Conservation (phyloP, 2,329 filamentous ascomycete genomes). For the Akanthomyces dipterigenus region DNA sequence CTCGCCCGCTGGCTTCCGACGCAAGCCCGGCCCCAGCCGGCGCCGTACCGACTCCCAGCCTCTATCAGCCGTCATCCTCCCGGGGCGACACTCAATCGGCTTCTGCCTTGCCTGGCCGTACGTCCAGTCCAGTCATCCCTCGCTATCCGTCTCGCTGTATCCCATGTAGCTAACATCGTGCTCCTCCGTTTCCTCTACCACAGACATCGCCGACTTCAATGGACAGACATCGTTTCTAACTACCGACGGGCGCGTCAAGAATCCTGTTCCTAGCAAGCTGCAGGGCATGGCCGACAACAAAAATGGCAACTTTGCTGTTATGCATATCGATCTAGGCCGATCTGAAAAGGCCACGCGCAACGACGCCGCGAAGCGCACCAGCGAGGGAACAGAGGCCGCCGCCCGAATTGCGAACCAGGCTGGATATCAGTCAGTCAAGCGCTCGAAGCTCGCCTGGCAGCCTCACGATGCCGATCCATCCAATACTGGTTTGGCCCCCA, state of each 20-base stretch:
- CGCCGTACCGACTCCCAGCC: slow-evolving; percentile 1
- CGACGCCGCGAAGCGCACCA: slow-evolving; percentile 53
- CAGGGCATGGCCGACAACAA: slow-evolving; percentile 50
- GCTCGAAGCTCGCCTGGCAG: slow-evolving; percentile 31
- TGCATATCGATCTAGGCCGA: slow-evolving; percentile 51
- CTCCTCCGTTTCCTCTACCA: background rate
- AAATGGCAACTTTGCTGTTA: slow-evolving; percentile 56
- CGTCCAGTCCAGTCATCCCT: background rate
- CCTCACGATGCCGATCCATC: slow-evolving; percentile 19
- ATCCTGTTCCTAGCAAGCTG: slow-evolving; percentile 55
- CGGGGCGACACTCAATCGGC: slow-evolving; percentile 1
- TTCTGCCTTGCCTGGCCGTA: slow-evolving; percentile 6
- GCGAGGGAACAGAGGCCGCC: slow-evolving; percentile 53
- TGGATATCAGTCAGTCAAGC: slow-evolving; percentile 45
- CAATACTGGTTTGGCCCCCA: slow-evolving; percentile 21
- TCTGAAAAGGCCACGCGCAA: slow-evolving; percentile 42
- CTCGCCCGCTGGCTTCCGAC: slow-evolving; percentile 5
- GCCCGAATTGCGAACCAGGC: slow-evolving; percentile 49
- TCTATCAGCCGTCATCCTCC: background rate
- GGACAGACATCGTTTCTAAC: slow-evolving; percentile 10
- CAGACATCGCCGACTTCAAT: slow-evolving; percentile 16
- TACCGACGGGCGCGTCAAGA: slow-evolving; percentile 33
- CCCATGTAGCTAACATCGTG: background rate
- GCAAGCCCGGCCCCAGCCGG: slow-evolving; percentile 3
- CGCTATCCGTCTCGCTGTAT: background rate